Evolutionary conservation across 441 rosid genomes (phyloP), one percentile per base, ranked within the genome.

Genomic region (Adansonia gregorii): DNA sequence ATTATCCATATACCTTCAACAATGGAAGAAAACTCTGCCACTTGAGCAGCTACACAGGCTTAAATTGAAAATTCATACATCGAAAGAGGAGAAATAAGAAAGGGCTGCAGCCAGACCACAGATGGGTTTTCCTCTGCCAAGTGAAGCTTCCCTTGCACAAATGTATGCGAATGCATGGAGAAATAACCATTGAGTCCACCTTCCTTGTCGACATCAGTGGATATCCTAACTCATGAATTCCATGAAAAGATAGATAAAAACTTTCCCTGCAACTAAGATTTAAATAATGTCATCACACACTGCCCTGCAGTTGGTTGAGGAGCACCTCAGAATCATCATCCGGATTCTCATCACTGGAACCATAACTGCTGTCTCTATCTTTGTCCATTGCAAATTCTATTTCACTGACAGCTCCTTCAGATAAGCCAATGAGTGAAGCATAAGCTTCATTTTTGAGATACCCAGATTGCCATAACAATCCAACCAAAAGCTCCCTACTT

Each of bases 401-500:
- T n/a, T n/a, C n/a, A n/a, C n/a, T n/a, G n/a, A n/a, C 54, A 24
- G 31, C 48, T 58, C 2, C 68, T 43, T 82, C 78, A 27, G 86
- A 59, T 52, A 84, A 79, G 41, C 89, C 87, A 56, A 89, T 6
- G 14, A 67, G 79, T 2, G 84, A 78, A 8, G 89, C 86, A 79
- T 86, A 88, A 49, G 15, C 73, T 82, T 79, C 43, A 68, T 83
- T 86, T 66, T 84, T 58, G 8, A 89, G 89, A 78, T 61, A 78
- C 11, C 90, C 87, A 2, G 88, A 79, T 75, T 80, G 87, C 79
- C 73, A 81, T 79, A 90, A 74, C 73, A 87, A 81, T 52, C 58
- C 80, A 68, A 77, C 83, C 27, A 92, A 67, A 74, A 75, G 84
- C 74, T 87, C 89, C 80, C 80, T 88, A 24, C 86, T 82, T 76